Percentiles rank a stretch among this genome's conserved stretches.
Conservation (phyloP, 768 basidiomycete species). For the Tulasnella sp. region DNA sequence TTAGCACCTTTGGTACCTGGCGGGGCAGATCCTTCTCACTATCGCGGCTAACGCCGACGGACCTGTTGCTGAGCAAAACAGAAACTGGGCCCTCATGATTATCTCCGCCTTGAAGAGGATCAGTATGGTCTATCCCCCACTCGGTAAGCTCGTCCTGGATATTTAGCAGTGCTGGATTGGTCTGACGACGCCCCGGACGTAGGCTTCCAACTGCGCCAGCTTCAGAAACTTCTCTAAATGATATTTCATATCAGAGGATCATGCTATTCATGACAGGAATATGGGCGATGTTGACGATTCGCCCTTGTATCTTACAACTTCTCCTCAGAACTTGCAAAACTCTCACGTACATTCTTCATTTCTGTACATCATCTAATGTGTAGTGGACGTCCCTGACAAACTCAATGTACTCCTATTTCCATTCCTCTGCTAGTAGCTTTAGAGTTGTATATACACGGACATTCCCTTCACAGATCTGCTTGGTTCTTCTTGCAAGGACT, state of each 20-base stretch:
- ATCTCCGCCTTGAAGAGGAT: constrained; percentile 8
- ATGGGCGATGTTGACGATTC: not conserved
- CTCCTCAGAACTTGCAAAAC: not conserved
- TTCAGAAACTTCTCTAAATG: constrained; percentile 14
- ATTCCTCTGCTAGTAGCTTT: not conserved
- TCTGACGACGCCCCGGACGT: not conserved
- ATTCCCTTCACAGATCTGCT: not conserved
- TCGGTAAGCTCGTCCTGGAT: not conserved
- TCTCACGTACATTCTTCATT: not conserved
- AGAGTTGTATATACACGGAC: not conserved
- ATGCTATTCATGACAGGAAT: not conserved
- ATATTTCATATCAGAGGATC: too few relatives aligned
- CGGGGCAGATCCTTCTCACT: constrained; percentile 7
- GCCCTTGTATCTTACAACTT: not conserved
- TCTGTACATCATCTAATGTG: not conserved
- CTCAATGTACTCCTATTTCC: not conserved
- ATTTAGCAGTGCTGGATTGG: not conserved
- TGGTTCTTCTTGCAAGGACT: too few relatives aligned
- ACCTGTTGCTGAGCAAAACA: constrained; percentile 2
- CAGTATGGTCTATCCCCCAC: constrained; percentile 15
- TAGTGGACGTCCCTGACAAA: not conserved
- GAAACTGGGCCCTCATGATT: not conserved
- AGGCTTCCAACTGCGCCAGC: constrained; percentile 20
- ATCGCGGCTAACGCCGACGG: not conserved
- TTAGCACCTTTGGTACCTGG: constrained; percentile 10